Base-by-base conservation (phyloP, 768 basidiomycete species). In the Collybia mongolica region DNA sequence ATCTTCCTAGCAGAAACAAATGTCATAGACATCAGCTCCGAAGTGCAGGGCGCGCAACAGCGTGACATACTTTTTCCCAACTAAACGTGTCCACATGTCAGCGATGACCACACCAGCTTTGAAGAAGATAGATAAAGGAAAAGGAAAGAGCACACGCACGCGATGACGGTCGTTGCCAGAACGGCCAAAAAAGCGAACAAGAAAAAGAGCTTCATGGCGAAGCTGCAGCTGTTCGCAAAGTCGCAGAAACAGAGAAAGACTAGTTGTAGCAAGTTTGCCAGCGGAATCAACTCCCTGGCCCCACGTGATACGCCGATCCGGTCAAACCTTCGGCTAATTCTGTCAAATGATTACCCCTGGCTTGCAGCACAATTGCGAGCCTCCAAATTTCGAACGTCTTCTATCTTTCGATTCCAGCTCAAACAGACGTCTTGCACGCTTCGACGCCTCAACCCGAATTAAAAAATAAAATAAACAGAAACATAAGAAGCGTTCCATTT, bases 1-100 rank as follows among this genome's bases (percentile, higher is more conserved):
- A 72, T 98, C 94, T 70, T 95, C 89, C 88, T 93, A 54, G n/a
- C 19, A 26, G 7, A 26, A 26, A 26, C 3, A 43, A 20, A 26
- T 6, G 14, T 39, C 9, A 22, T 23, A 32, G 7, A 20, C 20
- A 49, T 15, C 39, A 26, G 3, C 18, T 41, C 39, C 15, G 17
- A 17, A 11, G 8, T 9, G 8, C 8, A 23, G 29, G 5, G 14
- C 29, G 23, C 14, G 17, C 18, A n/a, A 28, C 23, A 1, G 22
- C 7, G 15, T 23, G 24, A 35, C 40, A 39, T 52, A 86, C 86
- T 70, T 86, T 88, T 44, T 86, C 83, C 88, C 88, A 90, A 59
- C 86, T 87, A 51, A 38, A 42, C 44, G 45, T 39, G 50, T 45
- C 20, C 53, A 45, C 29, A 37, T 38, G 49, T 52, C 32, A 48